Evolutionary conservation across 345 rosid species (phyloP).

Genomic region (Populus pruinosa): DNA sequence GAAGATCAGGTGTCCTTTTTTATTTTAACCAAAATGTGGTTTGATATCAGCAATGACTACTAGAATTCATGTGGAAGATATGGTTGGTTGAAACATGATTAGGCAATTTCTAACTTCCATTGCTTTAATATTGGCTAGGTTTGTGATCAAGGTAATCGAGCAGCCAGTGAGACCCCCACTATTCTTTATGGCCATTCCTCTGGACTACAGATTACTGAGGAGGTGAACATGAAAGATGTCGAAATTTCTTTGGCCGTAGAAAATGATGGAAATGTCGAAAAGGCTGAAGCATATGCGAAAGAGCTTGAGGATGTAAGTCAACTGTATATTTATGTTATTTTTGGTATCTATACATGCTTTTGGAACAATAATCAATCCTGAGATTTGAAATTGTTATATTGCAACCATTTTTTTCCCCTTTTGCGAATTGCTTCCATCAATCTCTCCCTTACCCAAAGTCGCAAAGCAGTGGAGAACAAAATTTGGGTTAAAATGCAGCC

Average conservation of each 20-base stretch:
- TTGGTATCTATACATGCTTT: background rate
- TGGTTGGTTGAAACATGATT: background rate
- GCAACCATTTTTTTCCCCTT: background rate
- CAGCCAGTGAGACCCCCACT: constrained; percentile 23
- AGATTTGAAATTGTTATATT: background rate
- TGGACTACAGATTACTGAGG: constrained; percentile 28
- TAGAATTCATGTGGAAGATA: background rate
- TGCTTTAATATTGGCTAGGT: constrained; percentile 32
- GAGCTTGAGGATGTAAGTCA: constrained; percentile 79
- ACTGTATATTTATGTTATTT: background rate
- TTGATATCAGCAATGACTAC: background rate
- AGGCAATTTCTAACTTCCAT: constrained; percentile 3
- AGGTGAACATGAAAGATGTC: constrained; percentile 36
- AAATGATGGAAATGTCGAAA: constrained; percentile 50
- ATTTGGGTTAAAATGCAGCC: background rate
- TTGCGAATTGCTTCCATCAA: background rate
- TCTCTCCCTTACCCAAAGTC: background rate
- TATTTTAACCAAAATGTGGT: background rate
- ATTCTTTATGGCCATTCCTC: constrained; percentile 18
- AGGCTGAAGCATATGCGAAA: constrained; percentile 75
- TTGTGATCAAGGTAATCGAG: constrained; percentile 29
- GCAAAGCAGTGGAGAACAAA: background rate
- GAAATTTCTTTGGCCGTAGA: constrained; percentile 39
- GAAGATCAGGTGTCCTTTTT: constrained; percentile 40
- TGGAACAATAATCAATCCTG: background rate